phyloP scores from a whole-genome alignment of 192 early-diverging fungal genomes.

The Entrophospora sp. region DNA sequence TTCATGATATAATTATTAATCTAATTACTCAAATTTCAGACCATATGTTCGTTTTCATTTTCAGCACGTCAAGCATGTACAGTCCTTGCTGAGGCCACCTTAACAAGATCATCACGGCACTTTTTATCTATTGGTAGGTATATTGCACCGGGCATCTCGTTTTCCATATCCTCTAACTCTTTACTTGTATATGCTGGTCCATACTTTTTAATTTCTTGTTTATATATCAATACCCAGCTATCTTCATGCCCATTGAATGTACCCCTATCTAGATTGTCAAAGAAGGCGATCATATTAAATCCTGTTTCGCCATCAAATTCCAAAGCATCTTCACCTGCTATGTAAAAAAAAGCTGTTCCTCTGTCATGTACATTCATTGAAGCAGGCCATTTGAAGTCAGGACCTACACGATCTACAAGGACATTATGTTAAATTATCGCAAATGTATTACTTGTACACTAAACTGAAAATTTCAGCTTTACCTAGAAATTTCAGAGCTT shows the following conservation, averaged over 20 bases:
- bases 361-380: neutral
- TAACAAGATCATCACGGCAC: neutral
- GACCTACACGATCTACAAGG: neutral
- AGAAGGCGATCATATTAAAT: neutral
- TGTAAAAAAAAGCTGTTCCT: neutral
- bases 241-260: neutral
- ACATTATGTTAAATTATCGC: too few species aligned
- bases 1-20: too few species aligned
- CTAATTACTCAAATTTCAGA: neutral
- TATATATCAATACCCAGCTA: neutral
- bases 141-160: neutral
- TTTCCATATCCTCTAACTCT: neutral
- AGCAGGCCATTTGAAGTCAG: neutral
- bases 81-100: neutral
- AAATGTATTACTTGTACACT: neutral
- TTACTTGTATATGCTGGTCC: neutral
- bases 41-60: neutral
- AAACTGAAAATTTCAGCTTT: neutral
- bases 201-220: neutral
- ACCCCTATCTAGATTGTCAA: neutral
- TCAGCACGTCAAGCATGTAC: neutral
- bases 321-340: neutral
- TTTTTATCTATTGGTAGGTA: neutral
- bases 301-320: neutral
- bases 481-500: constrained; percentile 1